Conservation (phyloP, 768 basidiomycete species). For the Pleurotus ostreatus region DNA sequence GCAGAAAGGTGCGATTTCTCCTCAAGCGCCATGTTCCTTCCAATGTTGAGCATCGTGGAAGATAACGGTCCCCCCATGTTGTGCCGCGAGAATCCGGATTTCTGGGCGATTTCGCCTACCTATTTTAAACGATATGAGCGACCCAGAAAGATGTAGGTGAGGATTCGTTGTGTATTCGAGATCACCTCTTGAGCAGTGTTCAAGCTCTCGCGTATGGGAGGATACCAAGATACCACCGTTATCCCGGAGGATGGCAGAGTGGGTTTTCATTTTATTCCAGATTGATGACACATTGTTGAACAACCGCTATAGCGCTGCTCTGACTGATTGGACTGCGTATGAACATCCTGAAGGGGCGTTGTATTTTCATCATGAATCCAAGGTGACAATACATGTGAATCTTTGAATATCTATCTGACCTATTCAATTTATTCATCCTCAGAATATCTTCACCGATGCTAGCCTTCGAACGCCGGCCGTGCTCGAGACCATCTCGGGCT, state of each 20-base stretch:
- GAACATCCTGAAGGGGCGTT: conserved; percentile 60
- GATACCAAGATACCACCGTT: conserved; percentile 1
- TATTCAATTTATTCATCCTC: too few species aligned
- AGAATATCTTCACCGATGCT: conserved; percentile 22
- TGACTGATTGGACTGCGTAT: conserved; percentile 39
- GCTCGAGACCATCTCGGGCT: conserved; percentile 9
- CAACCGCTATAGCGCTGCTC: conserved; percentile 1
- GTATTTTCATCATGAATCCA: conserved; percentile 44
- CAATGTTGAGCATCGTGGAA: too few species aligned
- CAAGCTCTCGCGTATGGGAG: background rate
- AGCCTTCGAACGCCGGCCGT: conserved; percentile 15
- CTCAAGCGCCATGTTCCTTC: too few species aligned
- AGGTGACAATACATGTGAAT: too few species aligned
- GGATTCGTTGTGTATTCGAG: background rate
- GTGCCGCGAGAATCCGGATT: background rate
- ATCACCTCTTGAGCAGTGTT: background rate
- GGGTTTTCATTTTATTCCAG: background rate
- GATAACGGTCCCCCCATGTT: background rate
- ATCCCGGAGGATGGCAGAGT: background rate
- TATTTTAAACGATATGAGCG: conserved; percentile 2
- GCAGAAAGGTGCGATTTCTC: background rate
- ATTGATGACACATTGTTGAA: too few species aligned
- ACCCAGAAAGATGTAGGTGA: background rate
- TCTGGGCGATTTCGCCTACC: background rate
- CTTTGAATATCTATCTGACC: too few species aligned